Conservation (phyloP, 2,329 filamentous ascomycete genomes). For the Chaetomiaceae sp. region DNA sequence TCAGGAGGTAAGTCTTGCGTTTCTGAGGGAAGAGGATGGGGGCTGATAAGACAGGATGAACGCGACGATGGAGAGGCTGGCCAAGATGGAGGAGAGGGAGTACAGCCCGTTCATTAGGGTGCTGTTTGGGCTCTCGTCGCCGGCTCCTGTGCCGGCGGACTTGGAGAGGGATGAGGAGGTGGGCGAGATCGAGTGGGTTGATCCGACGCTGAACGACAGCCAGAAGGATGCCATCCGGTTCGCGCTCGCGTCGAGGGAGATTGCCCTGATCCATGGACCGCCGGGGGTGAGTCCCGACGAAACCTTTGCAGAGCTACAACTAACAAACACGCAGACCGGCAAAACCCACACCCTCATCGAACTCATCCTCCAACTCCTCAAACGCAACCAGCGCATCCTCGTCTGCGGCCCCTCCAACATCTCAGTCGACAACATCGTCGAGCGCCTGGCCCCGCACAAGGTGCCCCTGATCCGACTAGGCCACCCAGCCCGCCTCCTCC, state of each 20-base stretch:
- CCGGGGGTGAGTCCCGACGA: constrained; percentile 58
- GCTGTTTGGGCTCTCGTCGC: constrained; percentile 55
- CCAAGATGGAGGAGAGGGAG: constrained; percentile 53
- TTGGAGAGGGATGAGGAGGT: constrained; percentile 39
- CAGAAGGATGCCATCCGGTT: constrained; percentile 73
- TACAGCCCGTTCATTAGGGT: constrained; percentile 59
- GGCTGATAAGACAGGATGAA: constrained; percentile 50
- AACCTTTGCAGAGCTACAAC: too few relatives aligned
- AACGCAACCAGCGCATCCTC: constrained; percentile 67
- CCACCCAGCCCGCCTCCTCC: constrained; percentile 85
- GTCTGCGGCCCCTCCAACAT: constrained; percentile 98
- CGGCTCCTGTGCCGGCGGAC: constrained; percentile 44
- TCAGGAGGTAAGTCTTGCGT: constrained; percentile 43
- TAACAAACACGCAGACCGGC: constrained; percentile 56
- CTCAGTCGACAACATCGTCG: constrained; percentile 96
- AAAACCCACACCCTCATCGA: constrained; percentile 97
- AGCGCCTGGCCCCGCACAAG: constrained; percentile 79
- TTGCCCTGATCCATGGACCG: constrained; percentile 89
- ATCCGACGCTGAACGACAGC: constrained; percentile 58
- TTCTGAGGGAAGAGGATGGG: neutral
- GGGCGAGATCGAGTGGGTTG: constrained; percentile 54
- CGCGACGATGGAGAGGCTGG: constrained; percentile 55
- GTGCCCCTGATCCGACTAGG: constrained; percentile 85
- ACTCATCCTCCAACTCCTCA: constrained; percentile 84
- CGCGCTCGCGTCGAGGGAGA: constrained; percentile 72